Base-by-base conservation (phyloP, 2,329 filamentous ascomycete genomes). In the Sporothrix brasiliensis region DNA sequence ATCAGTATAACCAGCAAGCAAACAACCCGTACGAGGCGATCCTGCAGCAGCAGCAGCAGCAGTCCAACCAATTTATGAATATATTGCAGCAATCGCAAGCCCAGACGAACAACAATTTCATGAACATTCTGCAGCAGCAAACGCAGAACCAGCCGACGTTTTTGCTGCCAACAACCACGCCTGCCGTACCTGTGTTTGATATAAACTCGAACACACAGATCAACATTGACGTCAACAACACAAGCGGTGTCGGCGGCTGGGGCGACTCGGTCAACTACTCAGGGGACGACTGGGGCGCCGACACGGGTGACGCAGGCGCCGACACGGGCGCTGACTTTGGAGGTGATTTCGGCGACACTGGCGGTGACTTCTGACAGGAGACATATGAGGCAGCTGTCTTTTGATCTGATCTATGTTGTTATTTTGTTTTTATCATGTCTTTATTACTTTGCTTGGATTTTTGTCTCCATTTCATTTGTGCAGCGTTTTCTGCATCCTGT, bases 211-310 rank as follows among this genome's bases (percentile, higher is more conserved):
- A 44, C 16, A 60, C 65, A n/a, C 34, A 50, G 27, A 68, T 70
- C 41, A 63, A 68, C 27, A 27, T 65, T 34, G 63, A 56, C 54
- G 19, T 53, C 6, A 41, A 13, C n/a, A 41, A 68, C 19, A 63
- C 69, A 10, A 47, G 68, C 24, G 70, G 60, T 9, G 47, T 58
- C 2, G 69, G 70, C 47, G 69, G 60, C 6, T 73, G 71, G 71
- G 34, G 52, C 44, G 70, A 70, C 1, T 41, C 70, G 21, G 30
- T 70, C 66, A 71, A 71, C 69, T 74, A 74, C 47, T 72, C 72
- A 30, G 72, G 73, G 21, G 73, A 72, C 30, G 71, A 71, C 60
- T 74, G 73, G 73, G 73, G 72, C 27, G 68, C 54, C 24, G 67
- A 56, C 16, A 66, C 47, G 19, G 47, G 47, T 2, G 60, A 63